Conservation (phyloP, 495 filamentous ascomycete species). For the Hyaloscypha hepaticicola region DNA sequence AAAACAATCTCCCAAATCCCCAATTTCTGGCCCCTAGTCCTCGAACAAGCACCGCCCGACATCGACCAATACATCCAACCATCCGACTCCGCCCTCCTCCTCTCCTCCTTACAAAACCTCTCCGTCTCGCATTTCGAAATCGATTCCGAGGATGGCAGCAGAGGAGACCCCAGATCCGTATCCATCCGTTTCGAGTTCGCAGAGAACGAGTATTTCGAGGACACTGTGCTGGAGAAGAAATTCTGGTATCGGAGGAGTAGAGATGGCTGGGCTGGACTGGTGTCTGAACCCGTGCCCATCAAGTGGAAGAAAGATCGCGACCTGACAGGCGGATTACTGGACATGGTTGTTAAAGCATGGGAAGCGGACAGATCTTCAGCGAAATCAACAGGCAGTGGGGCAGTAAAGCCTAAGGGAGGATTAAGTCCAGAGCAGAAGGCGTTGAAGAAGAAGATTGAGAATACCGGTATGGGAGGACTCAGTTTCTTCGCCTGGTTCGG, state of each 20-base stretch:
- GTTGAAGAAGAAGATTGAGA: constrained; percentile 53
- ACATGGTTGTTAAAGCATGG: constrained; percentile 64
- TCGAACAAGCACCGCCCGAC: constrained; percentile 78
- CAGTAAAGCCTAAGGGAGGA: constrained; percentile 9
- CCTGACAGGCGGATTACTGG: constrained; percentile 74
- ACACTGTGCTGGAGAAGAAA: constrained; percentile 78
- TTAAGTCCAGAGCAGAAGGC: constrained; percentile 49
- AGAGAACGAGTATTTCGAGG: constrained; percentile 71
- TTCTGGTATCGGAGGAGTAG: constrained; percentile 74
- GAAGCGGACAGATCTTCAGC: constrained; percentile 51
- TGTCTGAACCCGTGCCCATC: constrained; percentile 82
- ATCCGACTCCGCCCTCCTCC: constrained; percentile 66
- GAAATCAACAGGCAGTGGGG: constrained; percentile 38
- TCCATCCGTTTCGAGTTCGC: constrained; percentile 59
- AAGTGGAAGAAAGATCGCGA: constrained; percentile 86
- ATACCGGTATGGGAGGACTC: constrained; percentile 53
- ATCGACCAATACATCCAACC: constrained; percentile 84
- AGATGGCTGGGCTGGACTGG: constrained; percentile 68
- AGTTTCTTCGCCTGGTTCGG: constrained; percentile 92
- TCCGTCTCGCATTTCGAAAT: constrained; percentile 77
- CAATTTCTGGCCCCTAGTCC: constrained; percentile 86
- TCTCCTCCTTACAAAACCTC: constrained; percentile 57
- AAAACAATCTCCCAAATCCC: constrained; percentile 63
- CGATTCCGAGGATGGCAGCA: constrained; percentile 43
- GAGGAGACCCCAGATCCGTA: constrained; percentile 65